Evolutionary conservation across 768 basidiomycete genomes (phyloP).

Genomic region (Mycena maculata): DNA sequence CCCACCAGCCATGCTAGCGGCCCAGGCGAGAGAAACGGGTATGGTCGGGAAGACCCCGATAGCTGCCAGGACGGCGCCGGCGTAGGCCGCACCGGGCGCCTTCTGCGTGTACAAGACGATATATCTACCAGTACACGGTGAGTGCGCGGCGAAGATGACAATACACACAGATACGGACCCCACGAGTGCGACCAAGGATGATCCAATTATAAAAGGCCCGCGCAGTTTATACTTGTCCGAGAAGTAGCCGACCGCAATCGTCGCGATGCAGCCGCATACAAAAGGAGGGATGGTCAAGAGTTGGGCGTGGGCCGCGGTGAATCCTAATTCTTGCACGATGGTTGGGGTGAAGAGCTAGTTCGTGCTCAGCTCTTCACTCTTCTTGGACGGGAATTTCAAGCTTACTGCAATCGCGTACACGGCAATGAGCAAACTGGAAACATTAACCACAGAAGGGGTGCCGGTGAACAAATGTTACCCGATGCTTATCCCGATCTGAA

Average conservation of each 20-base stretch:
- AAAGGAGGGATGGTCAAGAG: conserved; percentile 65
- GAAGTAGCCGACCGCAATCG: conserved; percentile 53
- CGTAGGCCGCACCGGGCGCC: conserved; percentile 46
- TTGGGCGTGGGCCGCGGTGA: conserved; percentile 61
- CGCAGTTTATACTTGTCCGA: conserved; percentile 57
- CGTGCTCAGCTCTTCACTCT: not conserved
- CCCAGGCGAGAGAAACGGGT: conserved; percentile 56
- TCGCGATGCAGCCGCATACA: conserved; percentile 56
- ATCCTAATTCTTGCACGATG: conserved; percentile 61
- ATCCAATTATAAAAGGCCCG: conserved; percentile 62
- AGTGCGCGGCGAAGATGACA: not conserved
- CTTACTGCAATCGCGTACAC: conserved; percentile 51
- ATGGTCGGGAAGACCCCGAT: conserved; percentile 56
- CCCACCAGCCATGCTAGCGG: conserved; percentile 57
- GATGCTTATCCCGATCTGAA: conserved; percentile 54
- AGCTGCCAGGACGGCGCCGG: conserved; percentile 53
- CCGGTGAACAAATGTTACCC: conserved; percentile 44
- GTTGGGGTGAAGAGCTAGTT: conserved; percentile 59
- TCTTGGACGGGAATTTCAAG: not conserved
- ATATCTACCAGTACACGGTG: conserved; percentile 42
- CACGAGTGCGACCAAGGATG: conserved; percentile 56
- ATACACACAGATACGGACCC: conserved; percentile 41
- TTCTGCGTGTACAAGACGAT: conserved; percentile 56
- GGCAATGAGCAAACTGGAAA: conserved; percentile 54
- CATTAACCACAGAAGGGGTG: not conserved